These are phyloP conservation scores for Citrus medica DNA, from an alignment of 345 rosid species.

Conservation along the genomic window DNA sequence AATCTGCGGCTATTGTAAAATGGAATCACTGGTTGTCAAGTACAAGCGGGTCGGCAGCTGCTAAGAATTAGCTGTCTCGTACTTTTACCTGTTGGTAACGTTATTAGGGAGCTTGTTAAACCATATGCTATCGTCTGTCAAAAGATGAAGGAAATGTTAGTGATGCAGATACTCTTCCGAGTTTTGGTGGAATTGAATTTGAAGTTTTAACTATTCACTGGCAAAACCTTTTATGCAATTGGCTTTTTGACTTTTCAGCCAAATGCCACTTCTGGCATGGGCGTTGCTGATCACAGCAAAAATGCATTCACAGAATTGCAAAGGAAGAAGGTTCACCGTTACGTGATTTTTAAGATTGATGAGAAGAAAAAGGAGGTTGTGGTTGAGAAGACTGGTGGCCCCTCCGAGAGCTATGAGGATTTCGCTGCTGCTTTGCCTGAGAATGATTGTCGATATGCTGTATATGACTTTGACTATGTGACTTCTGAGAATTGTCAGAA, in stretches of 20 bases:
- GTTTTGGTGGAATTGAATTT: background rate
- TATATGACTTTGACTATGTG: slow-evolving; percentile 67
- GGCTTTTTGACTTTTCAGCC: slow-evolving; percentile 33
- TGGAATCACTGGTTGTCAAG: background rate
- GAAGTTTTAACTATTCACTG: background rate
- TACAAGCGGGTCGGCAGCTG: background rate
- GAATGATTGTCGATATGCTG: slow-evolving; percentile 75
- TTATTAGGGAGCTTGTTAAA: background rate
- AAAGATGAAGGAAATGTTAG: background rate
- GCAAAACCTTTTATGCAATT: background rate
- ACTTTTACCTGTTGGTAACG: too few species aligned
- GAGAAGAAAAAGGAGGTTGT: slow-evolving; percentile 57
- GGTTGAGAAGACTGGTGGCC: slow-evolving; percentile 67
- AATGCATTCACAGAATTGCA: slow-evolving; percentile 58
- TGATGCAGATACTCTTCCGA: background rate
- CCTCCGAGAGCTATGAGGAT: slow-evolving; percentile 63
- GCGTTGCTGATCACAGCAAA: slow-evolving; percentile 63
- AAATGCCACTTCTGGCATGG: slow-evolving; percentile 82
- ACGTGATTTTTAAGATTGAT: slow-evolving; percentile 61
- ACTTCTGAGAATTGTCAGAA: slow-evolving; percentile 76
- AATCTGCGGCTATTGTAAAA: background rate
- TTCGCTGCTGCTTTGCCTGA: slow-evolving; percentile 70
- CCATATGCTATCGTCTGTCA: background rate
- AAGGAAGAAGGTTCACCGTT: slow-evolving; percentile 66
- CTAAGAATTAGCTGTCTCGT: too few species aligned